Evolutionary conservation across 495 filamentous ascomycete species (phyloP).

Genomic region (Neurospora discreta): DNA sequence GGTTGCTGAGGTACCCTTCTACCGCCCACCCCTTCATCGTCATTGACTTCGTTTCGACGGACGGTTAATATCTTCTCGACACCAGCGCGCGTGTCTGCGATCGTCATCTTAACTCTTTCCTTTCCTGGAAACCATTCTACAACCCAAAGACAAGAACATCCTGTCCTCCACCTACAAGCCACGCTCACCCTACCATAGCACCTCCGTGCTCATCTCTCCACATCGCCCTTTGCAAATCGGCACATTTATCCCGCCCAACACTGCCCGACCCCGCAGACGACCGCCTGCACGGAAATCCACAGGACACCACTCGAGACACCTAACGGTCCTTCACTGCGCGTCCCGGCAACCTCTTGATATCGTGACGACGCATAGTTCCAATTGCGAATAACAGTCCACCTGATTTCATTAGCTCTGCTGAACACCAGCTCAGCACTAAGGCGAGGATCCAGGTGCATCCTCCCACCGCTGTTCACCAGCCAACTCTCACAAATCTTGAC

Average conservation of each 20-base stretch:
- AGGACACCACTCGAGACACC: neutral
- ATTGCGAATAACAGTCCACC: neutral
- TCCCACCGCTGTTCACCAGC: neutral
- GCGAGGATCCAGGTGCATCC: neutral
- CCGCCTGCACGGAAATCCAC: neutral
- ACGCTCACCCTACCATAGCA: neutral
- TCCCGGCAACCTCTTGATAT: neutral
- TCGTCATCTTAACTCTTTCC: neutral
- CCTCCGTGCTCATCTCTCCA: neutral
- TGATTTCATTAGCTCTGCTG: neutral
- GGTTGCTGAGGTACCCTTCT: neutral
- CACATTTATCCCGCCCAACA: neutral
- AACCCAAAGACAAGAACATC: neutral
- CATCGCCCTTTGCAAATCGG: neutral
- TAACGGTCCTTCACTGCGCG: neutral
- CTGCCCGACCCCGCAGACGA: neutral
- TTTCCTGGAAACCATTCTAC: neutral
- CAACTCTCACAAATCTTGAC: neutral
- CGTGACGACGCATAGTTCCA: neutral
- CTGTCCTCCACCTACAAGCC: neutral
- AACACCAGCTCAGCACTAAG: neutral
- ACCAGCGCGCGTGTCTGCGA: slow-evolving; percentile 3
- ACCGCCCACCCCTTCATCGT: neutral
- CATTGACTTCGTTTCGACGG: neutral
- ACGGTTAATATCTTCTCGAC: slow-evolving; percentile 9